A percentile compares a stretch with the other conserved stretches of the same genome.
Conservation (phyloP, 371 early-diverging fungal species). For the Apophysomyces ossiformis region DNA sequence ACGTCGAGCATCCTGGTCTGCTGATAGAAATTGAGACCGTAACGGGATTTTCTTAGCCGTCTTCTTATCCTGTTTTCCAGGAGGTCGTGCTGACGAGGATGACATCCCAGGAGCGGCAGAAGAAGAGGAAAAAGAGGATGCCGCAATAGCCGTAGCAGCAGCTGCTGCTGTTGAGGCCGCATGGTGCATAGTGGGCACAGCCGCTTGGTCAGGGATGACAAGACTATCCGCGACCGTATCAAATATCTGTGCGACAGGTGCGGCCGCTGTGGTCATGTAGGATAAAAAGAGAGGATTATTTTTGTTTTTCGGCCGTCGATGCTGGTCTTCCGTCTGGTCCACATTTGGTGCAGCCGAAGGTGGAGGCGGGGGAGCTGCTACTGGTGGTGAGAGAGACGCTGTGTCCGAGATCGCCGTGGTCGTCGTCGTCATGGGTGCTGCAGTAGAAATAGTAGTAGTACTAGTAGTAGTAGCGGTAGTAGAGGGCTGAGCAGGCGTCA, state of each 20-base stretch:
- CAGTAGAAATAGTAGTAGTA: too few relatives aligned
- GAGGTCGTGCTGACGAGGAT: not conserved
- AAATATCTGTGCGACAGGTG: conserved; percentile 40
- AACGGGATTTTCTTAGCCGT: not conserved
- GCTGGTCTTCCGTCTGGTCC: conserved; percentile 1
- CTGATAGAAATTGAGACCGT: not conserved
- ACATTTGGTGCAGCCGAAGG: conserved; percentile 12
- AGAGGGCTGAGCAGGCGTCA: conserved; percentile 20
- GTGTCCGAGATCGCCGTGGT: conserved; percentile 4
- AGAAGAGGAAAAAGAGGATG: too few relatives aligned
- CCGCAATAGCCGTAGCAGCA: too few relatives aligned
- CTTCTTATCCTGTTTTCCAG: not conserved
- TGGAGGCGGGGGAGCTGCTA: not conserved
- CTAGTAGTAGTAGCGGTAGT: not conserved
- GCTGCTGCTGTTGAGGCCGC: conserved; percentile 1
- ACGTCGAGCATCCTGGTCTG: not conserved
- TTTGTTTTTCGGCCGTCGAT: not conserved
- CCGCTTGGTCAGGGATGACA: conserved; percentile 31
- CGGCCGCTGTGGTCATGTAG: conserved; percentile 25
- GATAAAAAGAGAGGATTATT: conserved; percentile 19
- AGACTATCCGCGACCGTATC: conserved; percentile 44
- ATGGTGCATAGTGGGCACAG: conserved; percentile 15
- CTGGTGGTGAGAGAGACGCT: conserved; percentile 1
- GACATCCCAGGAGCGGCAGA: too few relatives aligned
- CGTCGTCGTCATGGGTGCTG: not conserved